Base-by-base conservation (phyloP, 2,329 filamentous ascomycete species). In the Ceratocystis alfenasii region DNA sequence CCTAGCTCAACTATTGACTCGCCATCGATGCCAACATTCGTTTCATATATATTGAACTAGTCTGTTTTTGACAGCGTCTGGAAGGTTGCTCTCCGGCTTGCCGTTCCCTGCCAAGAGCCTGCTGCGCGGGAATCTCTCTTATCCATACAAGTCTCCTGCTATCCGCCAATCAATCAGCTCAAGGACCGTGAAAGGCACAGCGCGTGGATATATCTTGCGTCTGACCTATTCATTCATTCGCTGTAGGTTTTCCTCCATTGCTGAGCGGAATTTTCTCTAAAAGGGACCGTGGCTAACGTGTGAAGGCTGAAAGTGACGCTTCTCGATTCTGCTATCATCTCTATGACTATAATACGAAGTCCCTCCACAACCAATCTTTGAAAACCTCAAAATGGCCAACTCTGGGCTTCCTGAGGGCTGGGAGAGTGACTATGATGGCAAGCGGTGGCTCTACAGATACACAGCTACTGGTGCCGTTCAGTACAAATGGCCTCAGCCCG, bases 341-440 rank as follows among this genome's bases (percentile, higher is more conserved):
- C 20, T 5, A 50, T 50, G 48, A 50, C n/a, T 22, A 50, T 20
- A 25, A 22, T 12, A 50, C n/a, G 12, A 44, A 12, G n/a, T 10
- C 44, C 2, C 45, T 30, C 7, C 22, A 33, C 15, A 30, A 30
- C 25, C 10, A 25, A 25, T 33, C 5, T 20, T 45, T 28, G 48
- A 20, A 74, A 73, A 65, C 71, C 22, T 8, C 41, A 68, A 25
- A 70, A 78, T 79, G 77, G 68, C 75, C 3, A 17, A 50, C 10
- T 33, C 33, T 44, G 74, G 72, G 62, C 78, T 84, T 41, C 81
- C 81, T 1, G 74, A 77, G 6, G 79, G 80, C 65, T 84, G 82
- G 82, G 80, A 83, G 66, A 78, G 74, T 70, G 82, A 84, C 72
- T 83, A 84, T 70, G 82, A 84, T 69, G 81, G 81, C 64, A 70